Conservation (phyloP, 1,284 basidiomycete genomes). For the Ustilago nuda region DNA sequence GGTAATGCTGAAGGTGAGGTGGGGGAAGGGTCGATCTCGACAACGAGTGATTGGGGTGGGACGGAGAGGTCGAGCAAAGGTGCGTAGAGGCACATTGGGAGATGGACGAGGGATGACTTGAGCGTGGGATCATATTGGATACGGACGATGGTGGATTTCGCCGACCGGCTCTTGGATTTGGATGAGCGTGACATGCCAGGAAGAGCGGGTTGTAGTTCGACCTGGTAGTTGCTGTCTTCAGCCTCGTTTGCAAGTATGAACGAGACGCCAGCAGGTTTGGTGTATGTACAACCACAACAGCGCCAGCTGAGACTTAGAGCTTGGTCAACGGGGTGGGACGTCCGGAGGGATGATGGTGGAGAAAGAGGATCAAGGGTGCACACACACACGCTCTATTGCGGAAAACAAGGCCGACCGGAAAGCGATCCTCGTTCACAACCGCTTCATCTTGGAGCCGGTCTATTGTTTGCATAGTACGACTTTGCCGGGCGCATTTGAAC, state of each 20-base stretch:
- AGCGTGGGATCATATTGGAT: slow-evolving; percentile 58
- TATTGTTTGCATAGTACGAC: not conserved
- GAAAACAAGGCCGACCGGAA: slow-evolving; percentile 2
- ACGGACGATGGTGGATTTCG: slow-evolving; percentile 47
- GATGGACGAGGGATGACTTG: slow-evolving; percentile 64
- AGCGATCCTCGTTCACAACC: slow-evolving; percentile 4
- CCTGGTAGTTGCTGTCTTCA: too few species aligned
- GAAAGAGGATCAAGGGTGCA: slow-evolving; percentile 9
- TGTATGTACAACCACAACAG: too few species aligned
- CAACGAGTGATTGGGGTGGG: slow-evolving; percentile 64
- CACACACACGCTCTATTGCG: slow-evolving; percentile 8
- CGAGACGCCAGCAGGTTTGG: too few species aligned
- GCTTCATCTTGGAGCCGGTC: not conserved
- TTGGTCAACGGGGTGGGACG: not conserved
- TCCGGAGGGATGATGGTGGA: slow-evolving; percentile 5
- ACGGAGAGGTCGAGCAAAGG: slow-evolving; percentile 65
- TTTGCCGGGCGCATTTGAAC: slow-evolving; percentile 5
- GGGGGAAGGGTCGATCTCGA: slow-evolving; percentile 56
- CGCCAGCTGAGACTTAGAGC: too few species aligned
- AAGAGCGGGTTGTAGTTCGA: too few species aligned
- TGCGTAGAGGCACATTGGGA: slow-evolving; percentile 64
- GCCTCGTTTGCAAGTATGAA: too few species aligned
- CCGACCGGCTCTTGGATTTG: slow-evolving; percentile 40
- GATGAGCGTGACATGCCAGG: slow-evolving; percentile 38
- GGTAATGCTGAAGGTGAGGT: slow-evolving; percentile 11